Base-by-base conservation (phyloP, 495 filamentous ascomycete species). In the Aspergillus hancockii region DNA sequence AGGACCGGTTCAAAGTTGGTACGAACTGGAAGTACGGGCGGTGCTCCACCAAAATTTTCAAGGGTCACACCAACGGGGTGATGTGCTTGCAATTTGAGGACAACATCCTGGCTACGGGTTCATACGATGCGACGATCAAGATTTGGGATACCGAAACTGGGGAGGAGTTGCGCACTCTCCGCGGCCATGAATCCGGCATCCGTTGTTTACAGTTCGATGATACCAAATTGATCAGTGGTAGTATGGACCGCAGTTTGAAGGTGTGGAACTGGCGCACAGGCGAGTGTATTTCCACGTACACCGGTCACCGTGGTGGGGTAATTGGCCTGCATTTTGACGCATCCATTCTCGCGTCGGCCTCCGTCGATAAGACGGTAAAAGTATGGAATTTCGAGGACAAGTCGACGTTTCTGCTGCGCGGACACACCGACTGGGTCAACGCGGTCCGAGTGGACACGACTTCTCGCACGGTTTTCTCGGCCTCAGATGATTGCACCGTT, bases 221-320 rank as follows among this genome's bases (percentile, higher is more conserved):
- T 51, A 88, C 82, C 52, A 93, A 93, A 71, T 80, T 97, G 51
- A 92, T 96, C 68, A 93, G 88, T 38, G 92, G 90, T 22, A 88
- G 87, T 62, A 73, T 96, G 50, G 92, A 97, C 67, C 73, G 82
- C 54, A 95, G 85, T 18, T 74, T 99, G 55, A 90, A 90, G 69
- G 84, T 98, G 30, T 99, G 94, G 95, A 96, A 98, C 63, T 98
- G 93, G 92, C 83, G 89, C 41, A 97, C 92, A 0, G 94, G 94
- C 45, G 85, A 90, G 64, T 95, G 90, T 67, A 81, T 97, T 45
- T 90, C 88, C 14, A 96, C 87, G 1, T 86, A 92, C 36, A 81
- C 81, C 9, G 87, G 87, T 5, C 94, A 98, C 67, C 83, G 79
- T 9, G 87, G 82, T 41, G 93, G 92, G 13, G 85, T 99, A 19